A percentile compares a stretch with the other conserved stretches of the same genome.
Evolutionary conservation across 2,329 filamentous ascomycete genomes (phyloP).

Genomic region (Xylaria polymorpha): DNA sequence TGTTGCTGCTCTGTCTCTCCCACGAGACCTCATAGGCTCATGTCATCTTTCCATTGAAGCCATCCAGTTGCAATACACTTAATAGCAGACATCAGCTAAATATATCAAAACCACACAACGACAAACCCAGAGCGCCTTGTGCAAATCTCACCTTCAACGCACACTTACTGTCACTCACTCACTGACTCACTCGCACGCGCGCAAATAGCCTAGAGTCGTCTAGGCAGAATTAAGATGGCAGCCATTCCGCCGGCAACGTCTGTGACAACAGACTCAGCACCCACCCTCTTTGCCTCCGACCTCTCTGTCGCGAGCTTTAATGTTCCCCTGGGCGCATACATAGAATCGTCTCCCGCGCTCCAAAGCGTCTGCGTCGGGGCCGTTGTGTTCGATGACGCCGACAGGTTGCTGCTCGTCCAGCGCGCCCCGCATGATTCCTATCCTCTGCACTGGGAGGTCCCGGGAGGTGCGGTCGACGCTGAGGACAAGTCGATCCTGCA

Average conservation of each 20-base stretch:
- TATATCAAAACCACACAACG: not conserved
- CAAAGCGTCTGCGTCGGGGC: slow-evolving; percentile 45
- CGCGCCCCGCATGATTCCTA: slow-evolving; percentile 52
- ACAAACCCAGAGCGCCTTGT: not conserved
- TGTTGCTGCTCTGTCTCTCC: not conserved
- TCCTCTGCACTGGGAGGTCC: slow-evolving; percentile 56
- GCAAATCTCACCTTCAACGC: not conserved
- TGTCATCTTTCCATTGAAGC: not conserved
- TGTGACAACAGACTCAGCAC: slow-evolving; percentile 31
- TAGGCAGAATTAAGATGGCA: slow-evolving; percentile 2
- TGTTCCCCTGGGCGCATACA: slow-evolving; percentile 40
- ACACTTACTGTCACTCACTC: not conserved
- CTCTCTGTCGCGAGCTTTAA: slow-evolving; percentile 42
- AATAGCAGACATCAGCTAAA: not conserved
- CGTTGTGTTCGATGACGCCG: slow-evolving; percentile 47
- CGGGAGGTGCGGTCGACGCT: slow-evolving; percentile 55
- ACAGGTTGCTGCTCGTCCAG: slow-evolving; percentile 55
- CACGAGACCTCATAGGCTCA: not conserved
- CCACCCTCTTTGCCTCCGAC: slow-evolving; percentile 40
- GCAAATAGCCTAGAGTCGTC: not conserved
- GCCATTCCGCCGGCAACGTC: slow-evolving; percentile 2
- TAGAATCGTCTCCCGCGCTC: slow-evolving; percentile 40
- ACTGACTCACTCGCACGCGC: not conserved
- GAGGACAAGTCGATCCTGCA: slow-evolving; percentile 55
- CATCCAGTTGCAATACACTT: not conserved